Evolutionary conservation across 2,329 filamentous ascomycete genomes (phyloP), one percentile per base, ranked within the genome.

Genomic region (Aspergillus costaricaensis): DNA sequence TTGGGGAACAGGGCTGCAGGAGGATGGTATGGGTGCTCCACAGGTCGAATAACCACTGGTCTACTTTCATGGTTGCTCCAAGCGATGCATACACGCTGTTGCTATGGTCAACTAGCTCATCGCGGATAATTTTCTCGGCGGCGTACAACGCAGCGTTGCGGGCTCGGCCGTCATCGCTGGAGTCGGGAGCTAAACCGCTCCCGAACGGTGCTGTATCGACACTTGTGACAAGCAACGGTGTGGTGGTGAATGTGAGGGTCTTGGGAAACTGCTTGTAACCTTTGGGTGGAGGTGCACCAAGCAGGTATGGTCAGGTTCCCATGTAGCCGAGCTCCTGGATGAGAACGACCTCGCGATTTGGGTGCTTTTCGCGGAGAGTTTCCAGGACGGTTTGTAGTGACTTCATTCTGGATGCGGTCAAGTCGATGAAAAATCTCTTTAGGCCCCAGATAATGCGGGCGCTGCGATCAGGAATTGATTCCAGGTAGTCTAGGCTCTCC

Each of bases 1-100:
- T 59, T 19, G 57, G 27, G 38, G 48, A 53, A 25, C 57, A 59
- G 1, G 57, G 39, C 57, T 59, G 57, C 30, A 59, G 38, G 14
- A 32, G 23, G 7, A 55, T 7, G n/a, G 32, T 41, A 8, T 39
- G 32, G 8, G 57, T 49, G 30, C 39, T 41, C 17, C 27, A 39
- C n/a, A 30, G 32, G 17, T 55, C 57, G 9, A 59, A 25, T 14
- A 59, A 3, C 7, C n/a, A 6, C 4, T 21, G 23, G 6, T 38
- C 10, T 12, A 53, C 39, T 19, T 54, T 49, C 14, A 9, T 15
- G 6, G 50, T 55, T 5, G 57, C 50, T 1, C 57, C 57, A 14
- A 59, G 50, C 19, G 9, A 17, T 12, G 27, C 17, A 25, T 38
- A 55, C 5, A 59, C 41, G 6, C 19, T 41, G 15, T 59, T 55